A percentile compares a stretch with the other conserved stretches of the same genome.
phyloP scores from a whole-genome alignment of 805 yeast genomes.

The Lipomyces sp. region DNA sequence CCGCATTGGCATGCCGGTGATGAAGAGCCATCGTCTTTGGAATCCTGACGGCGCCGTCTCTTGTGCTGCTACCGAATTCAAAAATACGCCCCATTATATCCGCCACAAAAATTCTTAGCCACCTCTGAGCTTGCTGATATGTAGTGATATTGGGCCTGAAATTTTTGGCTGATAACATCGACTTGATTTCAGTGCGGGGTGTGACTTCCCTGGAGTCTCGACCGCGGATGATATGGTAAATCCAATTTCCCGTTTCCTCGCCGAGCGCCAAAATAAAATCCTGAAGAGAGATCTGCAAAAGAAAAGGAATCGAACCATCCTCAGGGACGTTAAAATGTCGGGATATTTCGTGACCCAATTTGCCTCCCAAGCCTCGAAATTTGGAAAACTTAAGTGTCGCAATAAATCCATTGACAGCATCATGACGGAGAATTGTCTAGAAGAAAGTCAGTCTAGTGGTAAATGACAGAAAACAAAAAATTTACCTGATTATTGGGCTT shows the following conservation, averaged over 20 bases:
- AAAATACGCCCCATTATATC: slow-evolving; percentile 72
- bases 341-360: slow-evolving; percentile 66
- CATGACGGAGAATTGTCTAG: slow-evolving; percentile 67
- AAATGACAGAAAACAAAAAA: background rate
- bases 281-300: slow-evolving; percentile 54
- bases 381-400: slow-evolving; percentile 67
- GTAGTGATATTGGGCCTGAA: slow-evolving; percentile 61
- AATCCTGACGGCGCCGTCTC: slow-evolving; percentile 45
- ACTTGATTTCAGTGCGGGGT: slow-evolving; percentile 66
- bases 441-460: background rate
- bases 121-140: slow-evolving; percentile 63
- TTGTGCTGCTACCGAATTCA: slow-evolving; percentile 52
- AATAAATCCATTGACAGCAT: slow-evolving; percentile 58
- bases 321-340: slow-evolving; percentile 58
- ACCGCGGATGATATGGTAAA: slow-evolving; percentile 72
- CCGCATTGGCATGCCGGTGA: slow-evolving; percentile 26
- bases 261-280: slow-evolving; percentile 51
- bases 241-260: slow-evolving; percentile 56
- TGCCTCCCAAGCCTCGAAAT: slow-evolving; percentile 92
- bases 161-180: slow-evolving; percentile 89
- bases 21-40: slow-evolving; percentile 62
- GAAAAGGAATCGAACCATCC: slow-evolving; percentile 53
- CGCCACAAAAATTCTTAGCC: slow-evolving; percentile 84
- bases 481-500: slow-evolving; percentile 73
- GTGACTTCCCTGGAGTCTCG: slow-evolving; percentile 57